phyloP scores from a whole-genome alignment of 176 grass and related monocot species.

The Hordeum marinum region DNA sequence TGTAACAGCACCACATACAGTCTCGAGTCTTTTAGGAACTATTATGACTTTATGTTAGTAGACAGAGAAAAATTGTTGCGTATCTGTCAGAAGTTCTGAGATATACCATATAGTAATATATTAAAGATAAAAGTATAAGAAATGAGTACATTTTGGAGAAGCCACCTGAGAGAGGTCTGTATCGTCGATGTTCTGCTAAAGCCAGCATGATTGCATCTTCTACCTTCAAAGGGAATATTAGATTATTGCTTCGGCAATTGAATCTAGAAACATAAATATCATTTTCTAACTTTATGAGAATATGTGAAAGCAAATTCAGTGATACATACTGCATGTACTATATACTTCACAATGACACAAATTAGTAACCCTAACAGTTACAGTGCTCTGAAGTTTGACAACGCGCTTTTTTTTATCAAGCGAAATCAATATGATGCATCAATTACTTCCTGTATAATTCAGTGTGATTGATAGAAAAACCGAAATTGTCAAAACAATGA shows the following conservation, averaged over 20 bases:
- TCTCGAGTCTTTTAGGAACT: background rate
- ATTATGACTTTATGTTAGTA: background rate
- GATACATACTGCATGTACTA: background rate
- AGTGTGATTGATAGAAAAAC: background rate
- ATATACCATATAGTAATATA: constrained; percentile 29
- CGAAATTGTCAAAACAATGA: constrained; percentile 8
- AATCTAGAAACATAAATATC: constrained; percentile 17
- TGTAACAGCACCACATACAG: background rate
- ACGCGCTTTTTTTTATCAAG: background rate
- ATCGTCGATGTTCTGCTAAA: constrained; percentile 69
- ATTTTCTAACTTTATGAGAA: constrained; percentile 19
- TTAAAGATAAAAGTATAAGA: constrained; percentile 52
- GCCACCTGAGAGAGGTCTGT: constrained; percentile 77
- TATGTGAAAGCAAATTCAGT: constrained; percentile 8
- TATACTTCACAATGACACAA: constrained; percentile 19
- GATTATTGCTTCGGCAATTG: background rate
- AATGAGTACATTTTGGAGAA: constrained; percentile 57
- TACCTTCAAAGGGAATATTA: constrained; percentile 62
- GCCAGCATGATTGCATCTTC: constrained; percentile 85
- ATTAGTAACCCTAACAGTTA: constrained; percentile 1
- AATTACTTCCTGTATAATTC: background rate
- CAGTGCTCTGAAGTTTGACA: background rate
- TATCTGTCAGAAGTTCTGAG: background rate
- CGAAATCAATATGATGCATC: background rate
- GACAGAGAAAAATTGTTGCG: background rate